Conservation (phyloP, 1,284 basidiomycete genomes). For the Naganishia albida region DNA sequence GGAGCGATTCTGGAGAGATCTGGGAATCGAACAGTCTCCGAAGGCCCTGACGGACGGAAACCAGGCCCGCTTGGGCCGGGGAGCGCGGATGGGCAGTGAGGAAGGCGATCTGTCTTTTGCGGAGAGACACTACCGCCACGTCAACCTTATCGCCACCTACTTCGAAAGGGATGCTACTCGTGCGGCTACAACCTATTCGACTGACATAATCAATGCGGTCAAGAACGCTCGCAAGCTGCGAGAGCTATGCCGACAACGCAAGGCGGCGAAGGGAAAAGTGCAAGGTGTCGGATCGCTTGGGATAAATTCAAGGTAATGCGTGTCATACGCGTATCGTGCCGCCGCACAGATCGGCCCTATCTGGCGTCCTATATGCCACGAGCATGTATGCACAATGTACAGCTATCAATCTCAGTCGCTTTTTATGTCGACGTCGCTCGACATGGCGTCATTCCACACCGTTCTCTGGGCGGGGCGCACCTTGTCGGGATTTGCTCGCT, state of each 20-base stretch:
- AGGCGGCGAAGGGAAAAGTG: conserved; percentile 2
- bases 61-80: too few relatives aligned
- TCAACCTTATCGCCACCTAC: conserved; percentile 12
- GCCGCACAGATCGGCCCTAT: too few relatives aligned
- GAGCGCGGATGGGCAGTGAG: background rate
- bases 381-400: too few relatives aligned
- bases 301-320: too few relatives aligned
- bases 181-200: conserved; percentile 10
- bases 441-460: too few relatives aligned
- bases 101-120: conserved; percentile 12
- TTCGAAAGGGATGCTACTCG: conserved; percentile 21
- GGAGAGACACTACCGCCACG: conserved; percentile 17
- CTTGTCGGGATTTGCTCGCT: conserved; percentile 9
- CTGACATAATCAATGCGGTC: conserved; percentile 19
- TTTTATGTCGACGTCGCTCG: too few relatives aligned
- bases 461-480: conserved; percentile 9
- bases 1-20: conserved; percentile 59
- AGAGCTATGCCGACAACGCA: conserved; percentile 11
- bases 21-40: conserved; percentile 39
- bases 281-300: background rate
- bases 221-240: background rate
- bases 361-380: too few relatives aligned
- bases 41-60: too few relatives aligned
- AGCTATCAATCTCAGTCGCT: too few relatives aligned
- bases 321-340: too few relatives aligned